Evolutionary conservation across 495 filamentous ascomycete genomes (phyloP).

Genomic region (Clohesyomyces aquaticus): DNA sequence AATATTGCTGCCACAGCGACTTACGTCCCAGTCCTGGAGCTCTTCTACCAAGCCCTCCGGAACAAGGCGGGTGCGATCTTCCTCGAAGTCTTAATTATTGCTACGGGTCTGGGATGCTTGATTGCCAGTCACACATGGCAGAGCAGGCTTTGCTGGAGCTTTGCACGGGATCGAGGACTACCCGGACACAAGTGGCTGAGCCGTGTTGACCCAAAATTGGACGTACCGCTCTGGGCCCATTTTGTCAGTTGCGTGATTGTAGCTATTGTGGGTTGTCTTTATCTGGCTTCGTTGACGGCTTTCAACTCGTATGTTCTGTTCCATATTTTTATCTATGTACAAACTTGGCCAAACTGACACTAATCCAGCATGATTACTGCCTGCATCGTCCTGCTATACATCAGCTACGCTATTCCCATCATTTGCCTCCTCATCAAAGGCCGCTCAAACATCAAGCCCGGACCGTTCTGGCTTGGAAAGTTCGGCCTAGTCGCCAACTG

Average conservation of each 20-base stretch:
- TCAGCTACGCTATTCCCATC: conserved; percentile 43
- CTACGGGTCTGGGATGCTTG: conserved; percentile 60
- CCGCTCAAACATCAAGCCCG: conserved; percentile 40
- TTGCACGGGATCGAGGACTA: conserved; percentile 62
- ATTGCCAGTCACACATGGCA: conserved; percentile 63
- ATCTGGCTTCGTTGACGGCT: conserved; percentile 57
- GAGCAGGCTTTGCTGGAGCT: conserved; percentile 63
- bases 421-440: conserved; percentile 40
- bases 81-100: conserved; percentile 58
- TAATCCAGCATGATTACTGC: conserved; percentile 41
- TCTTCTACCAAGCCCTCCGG: conserved; percentile 60
- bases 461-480: conserved; percentile 45
- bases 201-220: conserved; percentile 55
- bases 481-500: conserved; percentile 41
- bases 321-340: background rate
- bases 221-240: conserved; percentile 61
- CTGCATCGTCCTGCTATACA: conserved; percentile 45
- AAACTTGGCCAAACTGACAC: conserved; percentile 1
- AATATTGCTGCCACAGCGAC: conserved; percentile 55
- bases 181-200: conserved; percentile 54
- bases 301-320: conserved; percentile 57
- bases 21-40: conserved; percentile 59
- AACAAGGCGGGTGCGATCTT: conserved; percentile 60
- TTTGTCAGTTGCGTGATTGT: conserved; percentile 55
- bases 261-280: conserved; percentile 57